Conservation (phyloP, 495 filamentous ascomycete genomes). For the Aspergillus diversus region DNA sequence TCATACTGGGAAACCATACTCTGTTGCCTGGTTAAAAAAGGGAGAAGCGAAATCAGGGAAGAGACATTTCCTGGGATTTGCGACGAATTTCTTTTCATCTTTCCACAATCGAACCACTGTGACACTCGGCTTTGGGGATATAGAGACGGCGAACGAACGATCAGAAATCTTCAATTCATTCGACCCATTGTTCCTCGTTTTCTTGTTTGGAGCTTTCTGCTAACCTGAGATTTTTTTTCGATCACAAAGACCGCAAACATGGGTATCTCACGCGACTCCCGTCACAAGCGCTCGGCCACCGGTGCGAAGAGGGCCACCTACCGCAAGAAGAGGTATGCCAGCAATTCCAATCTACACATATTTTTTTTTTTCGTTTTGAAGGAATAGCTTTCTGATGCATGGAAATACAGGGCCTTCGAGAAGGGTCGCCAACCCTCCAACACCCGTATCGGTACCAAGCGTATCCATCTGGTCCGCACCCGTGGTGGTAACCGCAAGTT, state of each 20-base stretch:
- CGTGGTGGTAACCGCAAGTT: conserved; percentile 99
- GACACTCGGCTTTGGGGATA: conserved; percentile 6
- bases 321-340: conserved; percentile 78
- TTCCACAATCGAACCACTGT: neutral
- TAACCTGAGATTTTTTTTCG: conserved; percentile 27
- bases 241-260: conserved; percentile 68
- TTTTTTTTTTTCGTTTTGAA: neutral
- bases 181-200: conserved; percentile 11
- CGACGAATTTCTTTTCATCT: neutral
- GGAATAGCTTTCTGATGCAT: conserved; percentile 13
- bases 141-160: conserved; percentile 7
- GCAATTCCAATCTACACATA: conserved; percentile 6
- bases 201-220: conserved; percentile 24
- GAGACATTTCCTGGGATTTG: conserved; percentile 9
- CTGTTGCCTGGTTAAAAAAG: neutral
- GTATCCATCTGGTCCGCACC: conserved; percentile 97
- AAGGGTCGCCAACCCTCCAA: conserved; percentile 98
- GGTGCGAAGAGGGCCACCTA: conserved; percentile 96
- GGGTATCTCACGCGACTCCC: conserved; percentile 99
- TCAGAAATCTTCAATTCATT: conserved; percentile 10
- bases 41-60: neutral
- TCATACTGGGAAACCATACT: neutral
- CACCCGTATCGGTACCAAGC: conserved; percentile 98
- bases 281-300: conserved; percentile 97
- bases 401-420: conserved; percentile 89